These are phyloP conservation scores for Melanopsichium pennsylvanicum DNA, from an alignment of 1,284 basidiomycete genomes.

Conservation along the genomic window DNA sequence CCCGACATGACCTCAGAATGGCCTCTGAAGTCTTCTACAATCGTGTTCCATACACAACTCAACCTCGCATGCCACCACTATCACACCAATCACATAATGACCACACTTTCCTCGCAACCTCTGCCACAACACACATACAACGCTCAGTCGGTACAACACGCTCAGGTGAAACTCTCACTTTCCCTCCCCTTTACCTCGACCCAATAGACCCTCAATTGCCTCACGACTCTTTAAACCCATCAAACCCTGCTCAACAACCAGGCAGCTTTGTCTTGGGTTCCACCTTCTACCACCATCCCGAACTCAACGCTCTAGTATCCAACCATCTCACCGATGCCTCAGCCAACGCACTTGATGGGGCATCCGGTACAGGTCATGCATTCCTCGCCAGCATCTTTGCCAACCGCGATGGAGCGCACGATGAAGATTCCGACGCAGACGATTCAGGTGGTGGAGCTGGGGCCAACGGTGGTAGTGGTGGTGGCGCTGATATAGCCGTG, in stretches of 20 bases:
- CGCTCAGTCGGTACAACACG: constrained; percentile 25
- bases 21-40: constrained; percentile 44
- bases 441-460: constrained; percentile 2
- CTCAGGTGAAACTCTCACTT: constrained; percentile 33
- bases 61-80: constrained; percentile 12
- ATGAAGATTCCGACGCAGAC: constrained; percentile 25
- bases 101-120: no score
- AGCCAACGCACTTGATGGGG: constrained; percentile 17
- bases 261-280: constrained; percentile 39
- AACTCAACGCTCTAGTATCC: constrained; percentile 39
- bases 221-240: no score
- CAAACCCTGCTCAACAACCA: constrained; percentile 13
- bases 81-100: constrained; percentile 12
- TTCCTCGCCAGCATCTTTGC: constrained; percentile 32
- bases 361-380: constrained; percentile 11
- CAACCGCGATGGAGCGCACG: constrained; percentile 23
- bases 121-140: not conserved
- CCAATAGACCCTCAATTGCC: constrained; percentile 29
- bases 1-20: constrained; percentile 9
- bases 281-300: constrained; percentile 46
- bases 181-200: constrained; percentile 50
- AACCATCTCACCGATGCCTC: constrained; percentile 37
- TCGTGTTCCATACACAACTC: constrained; percentile 29
- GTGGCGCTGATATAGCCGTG: constrained; percentile 2
- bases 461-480: no score